A percentile compares a stretch with the other conserved stretches of the same genome.
Evolutionary conservation across 768 basidiomycete species (phyloP).

Genomic region (Trametes gibbosa): DNA sequence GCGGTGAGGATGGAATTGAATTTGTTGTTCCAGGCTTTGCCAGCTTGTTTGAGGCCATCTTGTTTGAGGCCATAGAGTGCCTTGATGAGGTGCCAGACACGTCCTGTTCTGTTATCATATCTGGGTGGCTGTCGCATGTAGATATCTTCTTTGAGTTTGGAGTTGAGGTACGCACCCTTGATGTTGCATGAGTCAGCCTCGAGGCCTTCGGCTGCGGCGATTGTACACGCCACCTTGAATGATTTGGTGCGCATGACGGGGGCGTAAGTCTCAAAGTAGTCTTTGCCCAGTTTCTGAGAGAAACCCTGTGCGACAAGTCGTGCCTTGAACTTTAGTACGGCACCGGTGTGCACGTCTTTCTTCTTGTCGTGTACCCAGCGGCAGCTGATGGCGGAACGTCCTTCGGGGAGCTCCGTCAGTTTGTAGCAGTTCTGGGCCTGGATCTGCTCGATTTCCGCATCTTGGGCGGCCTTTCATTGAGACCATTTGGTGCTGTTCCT

Average conservation of each 20-base stretch:
- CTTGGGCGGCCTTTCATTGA: slow-evolving; percentile 13
- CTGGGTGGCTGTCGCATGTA: slow-evolving; percentile 27
- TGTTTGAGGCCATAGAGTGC: slow-evolving; percentile 20
- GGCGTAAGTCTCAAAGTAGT: slow-evolving; percentile 31
- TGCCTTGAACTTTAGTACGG: slow-evolving; percentile 39
- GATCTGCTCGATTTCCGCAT: slow-evolving; percentile 3
- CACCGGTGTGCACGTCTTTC: slow-evolving; percentile 33
- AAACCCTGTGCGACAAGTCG: slow-evolving; percentile 43
- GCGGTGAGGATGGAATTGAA: background rate
- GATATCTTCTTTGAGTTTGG: slow-evolving; percentile 25
- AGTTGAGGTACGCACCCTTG: slow-evolving; percentile 21
- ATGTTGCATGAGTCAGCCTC: background rate
- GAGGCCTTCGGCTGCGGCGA: background rate
- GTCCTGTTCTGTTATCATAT: background rate
- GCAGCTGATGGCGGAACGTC: slow-evolving; percentile 31
- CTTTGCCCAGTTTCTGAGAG: slow-evolving; percentile 37
- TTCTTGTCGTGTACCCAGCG: slow-evolving; percentile 47
- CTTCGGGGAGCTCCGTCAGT: slow-evolving; percentile 23
- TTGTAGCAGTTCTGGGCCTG: background rate
- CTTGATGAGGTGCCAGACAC: background rate
- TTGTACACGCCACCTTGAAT: background rate
- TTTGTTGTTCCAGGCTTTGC: slow-evolving; percentile 16
- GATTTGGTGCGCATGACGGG: slow-evolving; percentile 13
- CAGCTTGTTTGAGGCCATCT: too few species aligned
- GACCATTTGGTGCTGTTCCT: slow-evolving; percentile 8